Percentiles rank a stretch among this genome's conserved stretches.
Evolutionary conservation across 805 yeast genomes (phyloP).

Genomic region (Candida caryicola): DNA sequence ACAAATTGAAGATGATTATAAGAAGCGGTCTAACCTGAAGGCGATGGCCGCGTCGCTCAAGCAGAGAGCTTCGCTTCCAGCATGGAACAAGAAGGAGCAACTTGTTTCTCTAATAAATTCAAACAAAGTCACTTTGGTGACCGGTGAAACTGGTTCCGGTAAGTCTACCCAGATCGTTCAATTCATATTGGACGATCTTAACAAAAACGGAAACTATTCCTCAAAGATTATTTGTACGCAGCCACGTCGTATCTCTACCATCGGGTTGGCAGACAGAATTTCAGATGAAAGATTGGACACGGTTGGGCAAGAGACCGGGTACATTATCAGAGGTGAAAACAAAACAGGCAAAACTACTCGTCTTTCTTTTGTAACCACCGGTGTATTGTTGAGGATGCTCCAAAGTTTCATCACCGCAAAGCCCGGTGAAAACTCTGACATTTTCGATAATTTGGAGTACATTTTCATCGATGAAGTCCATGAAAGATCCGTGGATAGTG

Average conservation of each 20-base stretch:
- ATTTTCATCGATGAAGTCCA: conserved; percentile 95
- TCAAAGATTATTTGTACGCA: conserved; percentile 82
- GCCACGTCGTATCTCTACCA: conserved; percentile 93
- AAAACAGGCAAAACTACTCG: conserved; percentile 60
- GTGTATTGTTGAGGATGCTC: conserved; percentile 82
- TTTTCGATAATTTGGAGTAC: conserved; percentile 59
- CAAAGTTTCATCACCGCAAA: conserved; percentile 46
- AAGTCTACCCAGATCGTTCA: conserved; percentile 95
- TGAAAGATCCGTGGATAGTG: conserved; percentile 89
- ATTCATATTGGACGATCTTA: conserved; percentile 71
- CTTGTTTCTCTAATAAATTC: conserved; percentile 54
- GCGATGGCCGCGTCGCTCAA: conserved; percentile 36
- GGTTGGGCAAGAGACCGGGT: conserved; percentile 81
- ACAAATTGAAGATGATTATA: conserved; percentile 1
- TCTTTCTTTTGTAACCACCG: conserved; percentile 87
- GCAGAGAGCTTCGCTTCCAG: conserved; percentile 66
- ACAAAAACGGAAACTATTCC: conserved; percentile 45
- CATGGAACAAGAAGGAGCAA: conserved; percentile 66
- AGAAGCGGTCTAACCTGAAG: neutral
- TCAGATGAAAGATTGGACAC: conserved; percentile 70
- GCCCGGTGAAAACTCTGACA: conserved; percentile 19
- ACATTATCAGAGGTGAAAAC: conserved; percentile 86
- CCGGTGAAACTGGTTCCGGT: conserved; percentile 98
- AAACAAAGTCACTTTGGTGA: conserved; percentile 69
- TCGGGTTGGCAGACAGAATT: conserved; percentile 90